Evolutionary conservation across 1,284 basidiomycete species (phyloP).

Genomic region (Thelephora terrestris): DNA sequence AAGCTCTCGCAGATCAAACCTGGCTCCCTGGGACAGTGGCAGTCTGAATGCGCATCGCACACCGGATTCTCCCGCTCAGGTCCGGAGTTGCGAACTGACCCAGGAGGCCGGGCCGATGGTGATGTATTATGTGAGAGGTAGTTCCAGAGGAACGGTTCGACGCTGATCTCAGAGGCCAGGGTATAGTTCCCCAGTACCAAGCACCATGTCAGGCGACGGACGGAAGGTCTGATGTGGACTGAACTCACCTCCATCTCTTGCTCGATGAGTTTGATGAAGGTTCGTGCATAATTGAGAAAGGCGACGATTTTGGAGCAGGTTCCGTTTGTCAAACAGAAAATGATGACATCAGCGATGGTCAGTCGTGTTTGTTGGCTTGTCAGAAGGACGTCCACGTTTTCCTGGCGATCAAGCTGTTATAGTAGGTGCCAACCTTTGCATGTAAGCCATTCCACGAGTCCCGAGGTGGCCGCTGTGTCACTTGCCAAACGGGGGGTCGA

Average conservation of each 20-base stretch:
- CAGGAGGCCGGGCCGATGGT: constrained; percentile 31
- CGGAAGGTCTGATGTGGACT: not conserved
- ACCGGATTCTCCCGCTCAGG: constrained; percentile 27
- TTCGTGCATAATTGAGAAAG: constrained; percentile 25
- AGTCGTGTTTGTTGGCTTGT: not conserved
- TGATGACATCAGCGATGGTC: not conserved
- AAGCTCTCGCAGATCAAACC: constrained; percentile 29
- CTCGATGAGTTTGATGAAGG: constrained; percentile 28
- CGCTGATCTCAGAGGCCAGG: constrained; percentile 15
- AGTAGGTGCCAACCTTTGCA: constrained; percentile 24
- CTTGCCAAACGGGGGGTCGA: no score
- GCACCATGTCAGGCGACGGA: no score
- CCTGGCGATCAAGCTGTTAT: constrained; percentile 20
- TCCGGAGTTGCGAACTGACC: constrained; percentile 31
- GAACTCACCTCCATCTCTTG: constrained; percentile 32
- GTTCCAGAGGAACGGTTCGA: constrained; percentile 44
- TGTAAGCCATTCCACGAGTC: constrained; percentile 15
- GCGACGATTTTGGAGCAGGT: constrained; percentile 33
- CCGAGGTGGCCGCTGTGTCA: constrained; percentile 29
- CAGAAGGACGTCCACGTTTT: not conserved
- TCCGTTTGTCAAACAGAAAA: constrained; percentile 16
- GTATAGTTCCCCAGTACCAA: constrained; percentile 19
- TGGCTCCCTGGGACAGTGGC: constrained; percentile 26
- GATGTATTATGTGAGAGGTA: constrained; percentile 29
- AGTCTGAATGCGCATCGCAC: constrained; percentile 29